Evolutionary conservation across 1,139 yeast species (phyloP), one percentile per base, ranked within the genome.

Genomic region (Yamadazyma epiphylla): DNA sequence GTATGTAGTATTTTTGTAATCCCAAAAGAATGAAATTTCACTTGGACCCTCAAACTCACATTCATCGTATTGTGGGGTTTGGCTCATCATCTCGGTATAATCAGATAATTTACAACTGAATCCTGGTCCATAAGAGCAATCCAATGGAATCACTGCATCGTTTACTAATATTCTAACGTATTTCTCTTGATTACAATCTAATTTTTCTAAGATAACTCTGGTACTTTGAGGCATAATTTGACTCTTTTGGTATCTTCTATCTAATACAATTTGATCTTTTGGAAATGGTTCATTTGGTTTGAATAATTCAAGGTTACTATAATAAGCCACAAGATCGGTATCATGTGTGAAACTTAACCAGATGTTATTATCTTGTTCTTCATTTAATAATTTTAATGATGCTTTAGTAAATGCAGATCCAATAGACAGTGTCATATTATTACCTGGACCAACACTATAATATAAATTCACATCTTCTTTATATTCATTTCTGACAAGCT

Each of bases 321-420:
- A 58, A 41, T 64, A 68, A 22, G 70, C 60, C 26, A 71, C 61
- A 24, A 79, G 51, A 45, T 78, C 80, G 25, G 75, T 60, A 47
- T 80, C 85, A 48, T 80, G 87, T 13, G 78, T 60, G 51, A 79
- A 79, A 10, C 73, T 60, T 39, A 73, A 55, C 62, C 63, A 46
- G 39, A 70, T 47, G 53, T 70, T 55, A 27, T 51, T 46, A 17
- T 32, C 28, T 47, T 49, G 37, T 5, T 39, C 35, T 17, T 62
- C 60, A 33, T 56, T 47, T 41, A 77, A 56, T 29, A 75, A 54
- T 14, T 59, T 48, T 30, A 70, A 48, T 5, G 78, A 60, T 13
- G 82, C 78, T 34, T 72, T 63, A 32, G 70, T 60, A 35, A 64
- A 63, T 2, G 68, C 63, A 2, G 77, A 62, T 3, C 79, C 81